Evolutionary conservation across 768 basidiomycete genomes (phyloP).

Genomic region (Chlorophyllum brunneum): DNA sequence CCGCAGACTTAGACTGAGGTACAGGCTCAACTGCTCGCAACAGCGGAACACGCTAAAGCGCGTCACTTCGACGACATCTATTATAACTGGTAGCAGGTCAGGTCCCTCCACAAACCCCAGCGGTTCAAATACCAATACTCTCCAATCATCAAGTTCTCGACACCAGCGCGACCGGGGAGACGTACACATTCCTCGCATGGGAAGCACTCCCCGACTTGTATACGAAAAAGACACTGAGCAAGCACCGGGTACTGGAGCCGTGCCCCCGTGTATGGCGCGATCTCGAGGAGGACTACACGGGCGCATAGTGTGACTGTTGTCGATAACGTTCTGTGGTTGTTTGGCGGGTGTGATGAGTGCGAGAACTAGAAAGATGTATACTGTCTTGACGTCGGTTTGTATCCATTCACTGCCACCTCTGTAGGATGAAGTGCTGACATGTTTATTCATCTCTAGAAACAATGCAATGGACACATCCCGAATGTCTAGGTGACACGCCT

Average conservation of each 20-base stretch:
- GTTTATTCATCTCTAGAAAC: slow-evolving; percentile 49
- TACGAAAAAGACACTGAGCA: slow-evolving; percentile 54
- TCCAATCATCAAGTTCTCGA: slow-evolving; percentile 14
- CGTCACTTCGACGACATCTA: not conserved
- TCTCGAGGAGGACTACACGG: slow-evolving; percentile 68
- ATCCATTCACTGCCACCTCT: slow-evolving; percentile 5
- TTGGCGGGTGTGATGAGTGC: slow-evolving; percentile 86
- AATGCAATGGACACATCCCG: slow-evolving; percentile 84
- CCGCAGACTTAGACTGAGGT: not conserved
- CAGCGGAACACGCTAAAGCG: not conserved
- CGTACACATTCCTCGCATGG: slow-evolving; percentile 14
- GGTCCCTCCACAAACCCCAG: not conserved
- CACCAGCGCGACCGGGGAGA: slow-evolving; percentile 19
- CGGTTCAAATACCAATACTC: not conserved
- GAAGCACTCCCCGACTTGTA: slow-evolving; percentile 55
- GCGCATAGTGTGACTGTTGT: slow-evolving; percentile 84
- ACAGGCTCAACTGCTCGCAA: not conserved
- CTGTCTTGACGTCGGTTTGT: slow-evolving; percentile 78
- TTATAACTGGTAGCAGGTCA: not conserved
- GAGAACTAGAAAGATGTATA: slow-evolving; percentile 73
- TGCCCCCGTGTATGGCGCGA: slow-evolving; percentile 70
- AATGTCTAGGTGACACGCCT: slow-evolving; percentile 72
- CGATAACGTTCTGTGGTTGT: slow-evolving; percentile 79
- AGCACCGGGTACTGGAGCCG: slow-evolving; percentile 77
- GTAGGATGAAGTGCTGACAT: too few species aligned